Percentiles rank a stretch among this genome's conserved stretches.
These are phyloP conservation scores for Mortierella sp. DNA, from an alignment of 371 early-diverging fungal genomes.

Conservation along the genomic window DNA sequence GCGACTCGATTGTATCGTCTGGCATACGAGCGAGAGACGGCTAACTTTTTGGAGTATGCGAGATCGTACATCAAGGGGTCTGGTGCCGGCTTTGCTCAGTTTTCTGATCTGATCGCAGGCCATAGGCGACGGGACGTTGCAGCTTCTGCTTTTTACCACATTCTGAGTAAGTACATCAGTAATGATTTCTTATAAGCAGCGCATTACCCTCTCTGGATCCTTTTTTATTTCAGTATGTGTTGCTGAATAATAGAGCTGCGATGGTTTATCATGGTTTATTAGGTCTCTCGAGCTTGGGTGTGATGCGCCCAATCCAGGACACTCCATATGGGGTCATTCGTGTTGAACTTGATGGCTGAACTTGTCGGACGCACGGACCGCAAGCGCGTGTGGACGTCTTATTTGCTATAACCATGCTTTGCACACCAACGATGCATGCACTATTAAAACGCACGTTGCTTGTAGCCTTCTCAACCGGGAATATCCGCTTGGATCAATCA, in stretches of 20 bases:
- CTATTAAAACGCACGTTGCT: too few relatives aligned
- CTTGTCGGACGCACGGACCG: too few relatives aligned
- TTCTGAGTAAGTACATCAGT: constrained; percentile 21
- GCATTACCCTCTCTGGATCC: too few relatives aligned
- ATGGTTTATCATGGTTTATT: too few relatives aligned
- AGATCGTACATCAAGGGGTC: constrained; percentile 18
- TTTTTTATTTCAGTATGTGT: too few relatives aligned
- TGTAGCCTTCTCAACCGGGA: too few relatives aligned
- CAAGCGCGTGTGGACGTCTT: too few relatives aligned
- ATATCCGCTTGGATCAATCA: too few relatives aligned
- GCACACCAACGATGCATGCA: too few relatives aligned
- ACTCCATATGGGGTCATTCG: constrained; percentile 9
- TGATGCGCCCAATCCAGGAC: constrained; percentile 13
- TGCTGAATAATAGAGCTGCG: too few relatives aligned
- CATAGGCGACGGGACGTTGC: constrained; percentile 34
- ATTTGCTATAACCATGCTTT: too few relatives aligned
- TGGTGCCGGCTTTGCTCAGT: constrained; percentile 9
- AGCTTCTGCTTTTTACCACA: constrained; percentile 45
- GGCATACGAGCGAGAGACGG: constrained; percentile 37
- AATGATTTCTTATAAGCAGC: too few relatives aligned
- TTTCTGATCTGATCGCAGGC: constrained; percentile 21
- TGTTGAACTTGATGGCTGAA: neutral
- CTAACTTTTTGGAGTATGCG: constrained; percentile 29
- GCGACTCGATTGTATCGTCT: constrained; percentile 6
- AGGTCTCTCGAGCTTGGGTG: constrained; percentile 11